Evolutionary conservation across 2,329 filamentous ascomycete species (phyloP).

Genomic region (Thielaviopsis musarum): DNA sequence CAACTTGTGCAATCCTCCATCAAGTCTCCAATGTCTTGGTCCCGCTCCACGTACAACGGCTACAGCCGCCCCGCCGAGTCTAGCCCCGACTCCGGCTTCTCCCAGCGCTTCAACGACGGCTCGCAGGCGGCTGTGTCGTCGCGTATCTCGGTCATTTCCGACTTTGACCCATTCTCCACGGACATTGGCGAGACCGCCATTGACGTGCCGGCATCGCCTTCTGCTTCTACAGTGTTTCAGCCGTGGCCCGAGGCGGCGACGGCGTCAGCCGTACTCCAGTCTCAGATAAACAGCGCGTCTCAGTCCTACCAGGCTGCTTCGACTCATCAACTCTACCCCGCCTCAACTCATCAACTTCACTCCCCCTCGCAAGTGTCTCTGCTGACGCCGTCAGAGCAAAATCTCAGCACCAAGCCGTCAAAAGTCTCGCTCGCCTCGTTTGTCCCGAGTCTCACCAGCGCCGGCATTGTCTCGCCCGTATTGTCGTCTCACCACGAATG

Average conservation of each 20-base stretch:
- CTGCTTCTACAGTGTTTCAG: no score
- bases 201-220: not conserved
- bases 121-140: not conserved
- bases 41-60: not conserved
- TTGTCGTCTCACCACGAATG: no score
- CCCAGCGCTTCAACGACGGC: no score
- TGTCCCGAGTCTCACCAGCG: not conserved
- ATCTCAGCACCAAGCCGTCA: not conserved
- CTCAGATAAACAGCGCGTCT: no score
- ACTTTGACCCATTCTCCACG: not conserved
- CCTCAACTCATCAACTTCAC: not conserved
- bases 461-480: no score
- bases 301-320: not conserved
- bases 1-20: no score
- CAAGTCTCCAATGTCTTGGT: not conserved
- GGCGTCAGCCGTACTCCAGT: no score
- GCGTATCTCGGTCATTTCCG: not conserved
- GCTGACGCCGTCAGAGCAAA: constrained; percentile 2
- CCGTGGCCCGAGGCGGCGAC: no score
- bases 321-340: not conserved
- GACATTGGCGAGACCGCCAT: not conserved
- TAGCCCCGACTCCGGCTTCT: not conserved
- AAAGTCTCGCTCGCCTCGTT: not conserved
- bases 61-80: no score
- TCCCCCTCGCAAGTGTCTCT: constrained; percentile 2